Base-by-base conservation (phyloP, 2,329 filamentous ascomycete genomes). In the Coniosporium tulheliwenetii region DNA sequence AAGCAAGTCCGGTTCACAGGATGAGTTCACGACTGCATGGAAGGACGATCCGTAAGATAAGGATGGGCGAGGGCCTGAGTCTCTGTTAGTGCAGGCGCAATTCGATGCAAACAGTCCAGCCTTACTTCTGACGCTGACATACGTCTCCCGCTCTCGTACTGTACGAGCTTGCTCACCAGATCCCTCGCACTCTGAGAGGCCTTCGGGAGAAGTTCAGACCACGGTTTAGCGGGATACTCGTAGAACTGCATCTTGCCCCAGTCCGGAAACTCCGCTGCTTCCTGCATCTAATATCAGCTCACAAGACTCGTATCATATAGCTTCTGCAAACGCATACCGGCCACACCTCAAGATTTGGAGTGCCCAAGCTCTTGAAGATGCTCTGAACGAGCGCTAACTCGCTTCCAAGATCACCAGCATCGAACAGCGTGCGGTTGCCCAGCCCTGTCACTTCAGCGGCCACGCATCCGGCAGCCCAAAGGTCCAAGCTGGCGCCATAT, bases 291-390 rank as follows among this genome's bases (percentile, higher is more conserved):
- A 37, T 44, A 30, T 45, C 46, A 53, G 37, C 29, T n/a, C 39
- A 36, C 19, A 26, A 7, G 4, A 33, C 12, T 7, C 26, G 36
- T 35, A 10, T 33, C 32, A 33, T 38, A 30, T 36, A 26, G 16
- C 0, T 15, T 7, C 32, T 26, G 33, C 5, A 13, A 19, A 36
- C 2, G 32, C 70, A 49, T 59, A 76, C 85, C 2, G 91, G 91
- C 91, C 91, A 98, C 0, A 67, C 76, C 40, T 79, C 66, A n/a
- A 69, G 60, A 36, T 81, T 81, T 0, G 91, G 91, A 1, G 87
- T 95, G 1, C 93, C 93, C 5, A 98, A 60, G 1, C 81, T 93
- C 60, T 83, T 79, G 63, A 98, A 96, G 31, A 96, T 89, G 53
- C 85, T 94, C 40, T 87, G 71, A 42, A 98, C 89, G 39, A 98